Evolutionary conservation across 2,329 filamentous ascomycete genomes (phyloP).

Genomic region (Pseudogymnoascus sp.): DNA sequence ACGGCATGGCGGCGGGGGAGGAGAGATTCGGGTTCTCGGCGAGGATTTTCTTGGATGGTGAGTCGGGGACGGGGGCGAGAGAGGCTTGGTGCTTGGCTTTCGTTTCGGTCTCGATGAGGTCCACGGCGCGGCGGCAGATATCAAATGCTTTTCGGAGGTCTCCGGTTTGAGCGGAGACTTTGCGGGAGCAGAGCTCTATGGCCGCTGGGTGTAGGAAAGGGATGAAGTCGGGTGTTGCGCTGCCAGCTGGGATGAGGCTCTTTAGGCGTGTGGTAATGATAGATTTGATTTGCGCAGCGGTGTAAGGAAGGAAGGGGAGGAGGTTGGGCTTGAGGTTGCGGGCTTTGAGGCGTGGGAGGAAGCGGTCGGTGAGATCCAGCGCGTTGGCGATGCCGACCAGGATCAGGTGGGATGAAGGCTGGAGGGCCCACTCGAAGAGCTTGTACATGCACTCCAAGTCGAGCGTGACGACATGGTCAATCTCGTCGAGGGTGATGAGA

Average conservation of each 20-base stretch:
- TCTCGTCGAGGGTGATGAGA: slow-evolving; percentile 86
- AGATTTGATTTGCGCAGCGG: slow-evolving; percentile 72
- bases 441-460: slow-evolving; percentile 85
- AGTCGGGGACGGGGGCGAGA: slow-evolving; percentile 45
- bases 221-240: slow-evolving; percentile 48
- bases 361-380: slow-evolving; percentile 88
- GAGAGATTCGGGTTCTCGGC: slow-evolving; percentile 74
- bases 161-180: slow-evolving; percentile 87
- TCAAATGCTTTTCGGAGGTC: slow-evolving; percentile 94
- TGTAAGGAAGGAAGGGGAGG: slow-evolving; percentile 89
- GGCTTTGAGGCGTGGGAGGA: slow-evolving; percentile 84
- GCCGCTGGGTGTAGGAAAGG: slow-evolving; percentile 92
- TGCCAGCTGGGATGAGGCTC: slow-evolving; percentile 54
- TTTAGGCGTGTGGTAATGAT: slow-evolving; percentile 80
- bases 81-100: slow-evolving; percentile 61
- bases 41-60: slow-evolving; percentile 67
- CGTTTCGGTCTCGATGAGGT: slow-evolving; percentile 80
- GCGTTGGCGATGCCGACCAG: slow-evolving; percentile 94
- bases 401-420: slow-evolving; percentile 67
- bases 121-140: slow-evolving; percentile 80
- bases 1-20: slow-evolving; percentile 36
- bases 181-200: slow-evolving; percentile 88
- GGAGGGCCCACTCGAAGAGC: slow-evolving; percentile 93
- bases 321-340: slow-evolving; percentile 85
- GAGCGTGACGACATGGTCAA: slow-evolving; percentile 84